phyloP scores from a whole-genome alignment of 345 rosid genomes.

The Eucalyptus sp. region DNA sequence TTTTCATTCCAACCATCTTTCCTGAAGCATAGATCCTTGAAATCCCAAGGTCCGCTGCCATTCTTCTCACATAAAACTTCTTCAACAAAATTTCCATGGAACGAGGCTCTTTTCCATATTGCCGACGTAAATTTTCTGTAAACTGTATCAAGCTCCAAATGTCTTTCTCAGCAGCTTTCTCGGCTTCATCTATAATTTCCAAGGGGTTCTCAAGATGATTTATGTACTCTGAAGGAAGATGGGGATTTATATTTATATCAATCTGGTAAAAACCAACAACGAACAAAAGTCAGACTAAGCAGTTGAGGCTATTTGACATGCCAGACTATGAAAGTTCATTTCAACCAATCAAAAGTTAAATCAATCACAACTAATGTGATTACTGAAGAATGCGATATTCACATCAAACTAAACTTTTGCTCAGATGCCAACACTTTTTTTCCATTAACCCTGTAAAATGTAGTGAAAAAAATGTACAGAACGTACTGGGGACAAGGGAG shows the following conservation, averaged over 20 bases:
- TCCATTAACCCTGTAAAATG: not conserved
- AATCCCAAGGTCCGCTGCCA: slow-evolving; percentile 97
- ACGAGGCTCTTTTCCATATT: slow-evolving; percentile 84
- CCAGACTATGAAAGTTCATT: not conserved
- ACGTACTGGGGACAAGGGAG: not conserved
- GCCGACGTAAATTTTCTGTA: slow-evolving; percentile 77
- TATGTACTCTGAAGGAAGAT: slow-evolving; percentile 85
- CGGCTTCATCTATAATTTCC: slow-evolving; percentile 71
- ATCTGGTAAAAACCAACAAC: slow-evolving; percentile 21
- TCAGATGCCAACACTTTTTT: not conserved
- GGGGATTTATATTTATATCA: slow-evolving; percentile 69
- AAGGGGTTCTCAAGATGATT: slow-evolving; percentile 76
- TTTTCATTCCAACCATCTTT: slow-evolving; percentile 80
- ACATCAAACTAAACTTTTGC: not conserved
- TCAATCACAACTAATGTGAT: not conserved
- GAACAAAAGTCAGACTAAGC: not conserved
- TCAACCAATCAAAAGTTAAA: not conserved
- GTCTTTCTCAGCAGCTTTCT: slow-evolving; percentile 79
- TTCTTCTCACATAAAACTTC: slow-evolving; percentile 85
- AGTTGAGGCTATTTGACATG: not conserved
- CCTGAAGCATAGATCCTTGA: slow-evolving; percentile 64
- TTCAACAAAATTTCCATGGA: slow-evolving; percentile 85
- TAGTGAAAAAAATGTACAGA: not conserved
- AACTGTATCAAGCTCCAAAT: slow-evolving; percentile 80
- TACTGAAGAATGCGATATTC: not conserved